These are phyloP conservation scores for Microglena sp. DNA, from an alignment of 139 green algal species.

Conservation along the genomic window DNA sequence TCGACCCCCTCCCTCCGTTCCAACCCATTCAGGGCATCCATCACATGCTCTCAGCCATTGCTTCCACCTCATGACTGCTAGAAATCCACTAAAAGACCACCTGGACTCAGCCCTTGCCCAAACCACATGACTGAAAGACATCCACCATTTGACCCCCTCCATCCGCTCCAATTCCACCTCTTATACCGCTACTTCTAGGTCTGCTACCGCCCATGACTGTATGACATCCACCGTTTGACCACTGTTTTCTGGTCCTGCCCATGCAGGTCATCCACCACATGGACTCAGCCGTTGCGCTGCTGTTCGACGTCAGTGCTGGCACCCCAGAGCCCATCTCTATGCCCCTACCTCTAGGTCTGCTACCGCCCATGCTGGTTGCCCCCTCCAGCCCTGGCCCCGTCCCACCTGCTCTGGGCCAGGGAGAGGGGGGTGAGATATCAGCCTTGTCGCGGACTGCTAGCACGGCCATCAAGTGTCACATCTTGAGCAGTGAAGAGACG, in stretches of 20 bases:
- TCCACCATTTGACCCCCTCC: neutral
- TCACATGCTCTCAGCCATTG: too few relatives aligned
- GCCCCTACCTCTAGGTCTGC: conserved; percentile 7
- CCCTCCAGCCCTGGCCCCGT: too few relatives aligned
- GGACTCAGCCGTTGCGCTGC: conserved; percentile 8
- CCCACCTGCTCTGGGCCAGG: too few relatives aligned
- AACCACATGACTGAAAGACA: neutral
- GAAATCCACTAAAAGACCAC: neutral
- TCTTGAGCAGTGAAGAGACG: too few relatives aligned
- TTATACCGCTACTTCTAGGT: neutral
- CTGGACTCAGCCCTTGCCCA: neutral
- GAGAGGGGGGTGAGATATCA: neutral
- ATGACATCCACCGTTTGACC: neutral
- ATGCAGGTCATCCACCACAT: conserved; percentile 5
- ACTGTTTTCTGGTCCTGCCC: conserved; percentile 6
- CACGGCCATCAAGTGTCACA: neutral
- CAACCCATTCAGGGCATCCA: too few relatives aligned
- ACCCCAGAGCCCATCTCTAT: neutral
- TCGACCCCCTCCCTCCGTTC: too few relatives aligned
- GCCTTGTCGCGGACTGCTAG: neutral
- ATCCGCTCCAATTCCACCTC: neutral
- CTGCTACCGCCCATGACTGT: neutral
- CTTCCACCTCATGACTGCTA: too few relatives aligned
- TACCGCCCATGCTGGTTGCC: too few relatives aligned
- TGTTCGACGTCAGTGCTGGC: conserved; percentile 4